Evolutionary conservation across 208 protist species (phyloP), one percentile per base, ranked within the genome.

Genomic region (Trypanosoma boissoni): DNA sequence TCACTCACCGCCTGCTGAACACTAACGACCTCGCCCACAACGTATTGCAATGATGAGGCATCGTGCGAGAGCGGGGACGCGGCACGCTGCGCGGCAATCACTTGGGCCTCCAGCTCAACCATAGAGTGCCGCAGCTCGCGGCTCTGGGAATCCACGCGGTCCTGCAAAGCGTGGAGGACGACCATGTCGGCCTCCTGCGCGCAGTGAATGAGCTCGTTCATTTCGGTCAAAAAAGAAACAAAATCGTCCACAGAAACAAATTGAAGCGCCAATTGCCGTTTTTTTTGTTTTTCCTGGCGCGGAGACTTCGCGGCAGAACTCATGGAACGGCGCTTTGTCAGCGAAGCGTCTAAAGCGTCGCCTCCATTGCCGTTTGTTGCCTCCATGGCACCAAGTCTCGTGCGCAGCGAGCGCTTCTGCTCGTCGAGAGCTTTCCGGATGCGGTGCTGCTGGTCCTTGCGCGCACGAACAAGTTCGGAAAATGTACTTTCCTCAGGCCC

Each of bases 161-260:
- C 51, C 42, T 53, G 61, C 18, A 68, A 39, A 5, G 49, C 49
- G 12, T 55, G 52, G n/a, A 57, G 34, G 3, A 43, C 51, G 8
- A 51, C 61, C 28, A 57, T 26, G 27, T 68, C 61, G 3, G 50
- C 50, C 34, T 60, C 32, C 28, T 68, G 49, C n/a, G 61, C 50
- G 45, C 9, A 50, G 49, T 52, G 53, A 36, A 68, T 23, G 21
- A 59, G 54, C 8, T 68, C 36, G 51, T 68, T 55, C 58, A 64
- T 64, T 29, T 68, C 52, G 16, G 61, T 58, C 20, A 68, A 49
- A 50, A 58, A 57, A 16, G 36, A 50, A 24, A 68, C 60, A 27
- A 58, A 54, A 5, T 68, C 61, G 37, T 57, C 45, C 8, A 55
- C 9, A 14, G 51, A 26, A 7, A 56, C 60, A 10, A 28, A 8